phyloP scores from a whole-genome alignment of 257 asterid species.

The Solanum etuberosum region DNA sequence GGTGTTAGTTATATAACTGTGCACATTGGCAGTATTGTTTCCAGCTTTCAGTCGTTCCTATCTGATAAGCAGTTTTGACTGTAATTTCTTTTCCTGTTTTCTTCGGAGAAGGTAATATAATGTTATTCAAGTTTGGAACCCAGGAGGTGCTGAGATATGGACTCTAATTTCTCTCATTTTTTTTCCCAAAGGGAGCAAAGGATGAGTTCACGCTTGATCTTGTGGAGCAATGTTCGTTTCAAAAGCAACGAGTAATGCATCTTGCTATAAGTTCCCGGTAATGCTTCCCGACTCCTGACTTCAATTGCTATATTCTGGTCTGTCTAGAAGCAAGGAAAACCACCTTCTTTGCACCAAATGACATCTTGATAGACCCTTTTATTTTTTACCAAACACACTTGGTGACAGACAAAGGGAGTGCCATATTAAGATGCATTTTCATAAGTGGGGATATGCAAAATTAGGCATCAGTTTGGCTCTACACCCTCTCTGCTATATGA shows the following conservation, averaged over 20 bases:
- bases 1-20: not conserved
- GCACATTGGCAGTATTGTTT: not conserved
- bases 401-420: not conserved
- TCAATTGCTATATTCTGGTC: not conserved
- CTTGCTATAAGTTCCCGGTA: conserved; percentile 82
- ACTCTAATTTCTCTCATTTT: not conserved
- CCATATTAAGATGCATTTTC: not conserved
- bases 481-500: not conserved
- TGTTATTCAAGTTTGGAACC: not conserved
- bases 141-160: not conserved
- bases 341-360: not conserved
- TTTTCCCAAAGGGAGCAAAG: conserved; percentile 61
- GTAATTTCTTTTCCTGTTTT: not conserved
- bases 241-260: conserved; percentile 77
- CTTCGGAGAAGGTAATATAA: not conserved
- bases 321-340: not conserved
- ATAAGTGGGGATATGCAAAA: not conserved
- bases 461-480: not conserved
- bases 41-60: not conserved
- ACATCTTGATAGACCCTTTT: not conserved
- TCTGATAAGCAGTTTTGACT: not conserved
- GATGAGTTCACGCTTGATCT: conserved; percentile 97
- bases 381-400: not conserved
- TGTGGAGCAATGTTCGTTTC: conserved; percentile 80
- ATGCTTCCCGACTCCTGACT: not conserved